Base-by-base conservation (phyloP, 2,329 filamentous ascomycete species). In the Eurotiales sp. region DNA sequence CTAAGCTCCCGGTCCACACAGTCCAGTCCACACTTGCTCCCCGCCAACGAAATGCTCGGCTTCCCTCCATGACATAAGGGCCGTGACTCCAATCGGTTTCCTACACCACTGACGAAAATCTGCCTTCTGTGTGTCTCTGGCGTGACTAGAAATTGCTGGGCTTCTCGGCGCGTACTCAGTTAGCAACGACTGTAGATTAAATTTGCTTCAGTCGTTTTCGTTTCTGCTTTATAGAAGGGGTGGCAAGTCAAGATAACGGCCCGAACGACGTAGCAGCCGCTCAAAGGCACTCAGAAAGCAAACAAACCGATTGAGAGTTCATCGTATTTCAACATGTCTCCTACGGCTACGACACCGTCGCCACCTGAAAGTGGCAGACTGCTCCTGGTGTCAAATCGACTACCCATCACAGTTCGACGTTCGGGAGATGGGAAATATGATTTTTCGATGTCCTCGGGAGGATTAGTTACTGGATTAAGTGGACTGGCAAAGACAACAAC, bases 381-480 rank as follows among this genome's bases (percentile, higher is more conserved):
- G 45, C 79, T 95, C 46, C 84, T 96, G 37, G 84, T 95, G 59
- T 96, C 91, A 27, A 96, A 96, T 70, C 88, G 91, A 49, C 80
- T 96, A 32, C 91, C 91, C 52, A 92, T 96, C 69, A 96, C 90
- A 58, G 93, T 96, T 74, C 95, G 95, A 75, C 85, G 88, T 58
- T 85, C 85, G 48, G 88, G 91, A 45, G 87, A 93, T 75, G 90
- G 88, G 62, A 85, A 86, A 66, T 96, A 95, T 75, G 81, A 84
- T 62, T 95, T 93, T 72, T 88, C 86, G 67, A 95, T 95, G 87
- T 96, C 91, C 47, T 96, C 91, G 3, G 91, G 91, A 49, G 91
- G 91, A 27, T 81, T 96, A 21, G 91, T 96, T 63, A 95, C 89
- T 22, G 91, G 91, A 22, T 78, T 96, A 55, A 93, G 88, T 59